Conservation (phyloP, 352 stramenopile species). For the Phytophthora megakarya region DNA sequence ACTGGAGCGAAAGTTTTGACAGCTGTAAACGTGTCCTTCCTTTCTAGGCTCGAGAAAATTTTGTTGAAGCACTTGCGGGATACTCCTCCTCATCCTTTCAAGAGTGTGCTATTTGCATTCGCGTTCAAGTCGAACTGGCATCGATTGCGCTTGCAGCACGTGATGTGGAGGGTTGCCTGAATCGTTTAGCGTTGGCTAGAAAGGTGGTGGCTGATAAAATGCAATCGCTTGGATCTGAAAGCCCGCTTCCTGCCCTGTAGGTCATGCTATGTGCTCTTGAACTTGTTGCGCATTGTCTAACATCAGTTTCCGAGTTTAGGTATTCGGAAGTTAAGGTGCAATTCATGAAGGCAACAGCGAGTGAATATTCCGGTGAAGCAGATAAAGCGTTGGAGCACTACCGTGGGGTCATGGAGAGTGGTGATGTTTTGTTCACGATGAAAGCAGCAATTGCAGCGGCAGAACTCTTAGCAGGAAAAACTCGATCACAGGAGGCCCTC, state of each 20-base stretch:
- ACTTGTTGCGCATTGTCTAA: conserved; percentile 8
- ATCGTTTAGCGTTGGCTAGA: conserved; percentile 49
- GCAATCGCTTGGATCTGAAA: conserved; percentile 38
- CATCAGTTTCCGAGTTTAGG: conserved; percentile 22
- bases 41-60: conserved; percentile 44
- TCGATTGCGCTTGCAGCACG: conserved; percentile 43
- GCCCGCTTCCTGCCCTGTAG: conserved; percentile 48
- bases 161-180: conserved; percentile 69
- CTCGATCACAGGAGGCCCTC: conserved; percentile 37
- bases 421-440: conserved; percentile 27
- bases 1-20: neutral
- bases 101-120: conserved; percentile 63
- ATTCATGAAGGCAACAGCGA: conserved; percentile 63
- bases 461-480: conserved; percentile 52
- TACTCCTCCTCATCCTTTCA: conserved; percentile 71
- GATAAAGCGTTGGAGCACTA: conserved; percentile 59
- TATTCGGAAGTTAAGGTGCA: conserved; percentile 59
- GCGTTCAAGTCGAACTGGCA: conserved; percentile 59
- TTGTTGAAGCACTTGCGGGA: conserved; percentile 65
- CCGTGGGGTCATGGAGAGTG: conserved; percentile 28
- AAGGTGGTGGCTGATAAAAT: conserved; percentile 54
- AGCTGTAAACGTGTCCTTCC: neutral
- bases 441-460: conserved; percentile 47
- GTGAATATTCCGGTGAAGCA: conserved; percentile 51
- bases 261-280: conserved; percentile 17